Evolutionary conservation across 2,329 filamentous ascomycete genomes (phyloP), one percentile per base, ranked within the genome.

Genomic region (Pseudogymnoascus sp.): DNA sequence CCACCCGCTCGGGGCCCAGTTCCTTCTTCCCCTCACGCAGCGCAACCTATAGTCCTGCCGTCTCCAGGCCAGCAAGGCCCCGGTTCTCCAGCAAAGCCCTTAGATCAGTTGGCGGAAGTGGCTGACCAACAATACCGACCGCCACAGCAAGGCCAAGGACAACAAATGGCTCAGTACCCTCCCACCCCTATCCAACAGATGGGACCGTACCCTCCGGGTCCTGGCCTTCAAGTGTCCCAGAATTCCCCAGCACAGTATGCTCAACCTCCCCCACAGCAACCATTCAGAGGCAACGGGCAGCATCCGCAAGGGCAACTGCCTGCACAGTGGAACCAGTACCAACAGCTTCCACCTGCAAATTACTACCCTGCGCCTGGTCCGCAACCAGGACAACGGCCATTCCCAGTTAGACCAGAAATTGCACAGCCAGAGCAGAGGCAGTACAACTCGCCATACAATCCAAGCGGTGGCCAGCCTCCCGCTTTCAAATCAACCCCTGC

Each of bases 371-470:
- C 65, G n/a, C 72, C 69, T 65, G 65, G 67, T 61, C 66, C 34
- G n/a, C 62, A 21, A 25, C 62, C 51, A 13, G 45, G 62, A 6
- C 62, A 63, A 60, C 25, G 62, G 6, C 48, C 51, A 21, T 63
- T 61, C 34, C 39, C 60, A 25, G 60, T 36, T 28, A 62, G 64
- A 4, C 66, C 69, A 19, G 65, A 64, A 63, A 64, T 71, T 19
- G 63, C 68, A 54, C 67, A 67, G 34, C 64, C 67, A 1, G 69
- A 73, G 43, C 69, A 68, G 36, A 69, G 71, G 28, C 70, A 73
- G 25, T 74, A 75, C 41, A 74, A 70, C 51, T 74, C 73, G 28
- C 73, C 73, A 13, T 74, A 74, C 60, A 72, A 74, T 64, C 64
- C 68, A 60, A 70, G 65, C 41, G 70, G 71, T 68, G 67, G 41